Base-by-base conservation (phyloP, 2,329 filamentous ascomycete genomes). In the Alternaria ventricosa region DNA sequence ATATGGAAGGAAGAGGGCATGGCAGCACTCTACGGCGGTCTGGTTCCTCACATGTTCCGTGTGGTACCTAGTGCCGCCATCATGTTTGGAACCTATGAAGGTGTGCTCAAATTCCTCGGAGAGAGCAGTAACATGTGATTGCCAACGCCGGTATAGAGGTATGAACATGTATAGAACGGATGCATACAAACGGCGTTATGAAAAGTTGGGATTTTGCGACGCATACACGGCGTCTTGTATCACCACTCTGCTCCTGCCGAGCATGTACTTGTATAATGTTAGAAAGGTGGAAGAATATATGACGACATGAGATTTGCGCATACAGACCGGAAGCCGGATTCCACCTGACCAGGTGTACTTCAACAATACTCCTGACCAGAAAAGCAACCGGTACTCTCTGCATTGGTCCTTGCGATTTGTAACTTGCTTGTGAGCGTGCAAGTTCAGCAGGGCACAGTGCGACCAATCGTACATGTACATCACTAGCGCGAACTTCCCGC, bases 31-130 rank as follows among this genome's bases (percentile, higher is more conserved):
- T 98, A 97, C 77, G 94, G 95, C 60, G 94, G 94, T 18, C 85
- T 98, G 74, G 96, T 94, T 13, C 94, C 95, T 50, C 95, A 98
- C 78, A 88, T 98, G 74, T 88, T 97, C 81, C 87, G 94, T 65
- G 94, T 94, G 7, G 94, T 97, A 6, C 95, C 95, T 1, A 96
- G 92, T 71, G 94, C 95, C 8, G 94, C 92, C 70, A 97, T 98
- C 79, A 97, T 97, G 92, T 97, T 97, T 79, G 94, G 93, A 80
- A 96, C 96, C 84, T 97, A 85, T 59, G 84, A 86, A 68, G 81
- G 78, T n/a, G 82, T 85, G n/a, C 70, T 86, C 60, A 82, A 82
- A 71, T 74, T 82, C 12, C 67, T 85, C 44, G 84, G 84, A 4
- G 80, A 83, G 65, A 82, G 77, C 53, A 81, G 81, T 60, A 80